These are phyloP conservation scores for Monilinia fructicola DNA, from an alignment of 2,329 filamentous ascomycete species.

Conservation along the genomic window DNA sequence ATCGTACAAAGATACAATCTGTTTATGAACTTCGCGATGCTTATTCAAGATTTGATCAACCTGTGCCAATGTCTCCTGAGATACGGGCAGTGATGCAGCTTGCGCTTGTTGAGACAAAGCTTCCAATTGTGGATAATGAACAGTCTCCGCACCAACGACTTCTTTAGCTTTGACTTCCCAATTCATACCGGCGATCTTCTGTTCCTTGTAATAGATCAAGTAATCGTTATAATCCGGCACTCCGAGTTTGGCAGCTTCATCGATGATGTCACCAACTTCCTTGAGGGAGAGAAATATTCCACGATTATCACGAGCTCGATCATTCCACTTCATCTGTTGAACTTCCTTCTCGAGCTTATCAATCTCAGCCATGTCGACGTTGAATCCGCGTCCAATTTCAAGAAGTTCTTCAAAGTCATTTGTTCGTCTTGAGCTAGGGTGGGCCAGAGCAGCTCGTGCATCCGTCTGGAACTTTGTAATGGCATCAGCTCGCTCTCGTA, in stretches of 20 bases:
- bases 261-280: constrained; percentile 77
- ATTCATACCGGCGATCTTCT: constrained; percentile 71
- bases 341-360: constrained; percentile 77
- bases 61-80: constrained; percentile 71
- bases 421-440: constrained; percentile 61
- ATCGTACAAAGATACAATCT: constrained; percentile 79
- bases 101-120: constrained; percentile 81
- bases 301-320: constrained; percentile 66
- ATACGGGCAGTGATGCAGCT: constrained; percentile 71
- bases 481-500: constrained; percentile 80
- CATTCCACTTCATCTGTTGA: constrained; percentile 85
- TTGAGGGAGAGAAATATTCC: constrained; percentile 68
- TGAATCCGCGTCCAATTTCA: constrained; percentile 86
- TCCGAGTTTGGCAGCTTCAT: constrained; percentile 72
- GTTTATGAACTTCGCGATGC: constrained; percentile 88
- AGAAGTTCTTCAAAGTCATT: constrained; percentile 84
- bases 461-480: constrained; percentile 83
- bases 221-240: constrained; percentile 81
- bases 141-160: constrained; percentile 83
- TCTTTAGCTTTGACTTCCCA: constrained; percentile 96
- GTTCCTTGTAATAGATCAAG: constrained; percentile 71
- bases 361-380: constrained; percentile 86
- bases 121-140: constrained; percentile 94
- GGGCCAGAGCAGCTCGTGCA: constrained; percentile 68
- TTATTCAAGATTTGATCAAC: constrained; percentile 94